These are phyloP conservation scores for Parastagonospora avenae DNA, from an alignment of 2,329 filamentous ascomycete genomes.

Conservation along the genomic window DNA sequence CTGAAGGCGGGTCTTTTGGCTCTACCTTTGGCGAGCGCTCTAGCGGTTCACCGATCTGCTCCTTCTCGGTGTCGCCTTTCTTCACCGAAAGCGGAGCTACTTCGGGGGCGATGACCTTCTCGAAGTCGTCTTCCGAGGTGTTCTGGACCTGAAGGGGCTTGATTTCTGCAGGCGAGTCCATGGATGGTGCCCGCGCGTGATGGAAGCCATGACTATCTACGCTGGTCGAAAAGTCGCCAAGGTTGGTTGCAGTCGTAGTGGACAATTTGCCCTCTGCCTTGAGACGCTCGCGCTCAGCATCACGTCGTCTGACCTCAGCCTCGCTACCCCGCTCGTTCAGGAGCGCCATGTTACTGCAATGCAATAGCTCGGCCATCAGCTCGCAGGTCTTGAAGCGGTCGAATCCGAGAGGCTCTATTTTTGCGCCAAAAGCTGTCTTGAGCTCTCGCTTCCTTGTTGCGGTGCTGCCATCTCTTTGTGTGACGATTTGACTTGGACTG, in stretches of 20 bases:
- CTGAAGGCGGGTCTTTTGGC: conserved; percentile 28
- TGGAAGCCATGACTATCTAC: conserved; percentile 59
- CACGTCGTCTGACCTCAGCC: conserved; percentile 78
- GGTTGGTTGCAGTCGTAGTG: conserved; percentile 62
- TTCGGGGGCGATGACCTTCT: conserved; percentile 76
- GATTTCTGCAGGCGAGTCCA: conserved; percentile 66
- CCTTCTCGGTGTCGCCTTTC: conserved; percentile 57
- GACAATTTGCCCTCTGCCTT: conserved; percentile 77
- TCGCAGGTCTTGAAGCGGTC: conserved; percentile 99
- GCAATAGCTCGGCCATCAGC: conserved; percentile 94
- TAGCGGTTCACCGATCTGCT: conserved; percentile 43
- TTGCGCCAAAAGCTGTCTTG: conserved; percentile 85
- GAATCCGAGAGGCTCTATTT: conserved; percentile 93
- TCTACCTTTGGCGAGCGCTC: conserved; percentile 53
- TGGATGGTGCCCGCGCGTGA: conserved; percentile 54
- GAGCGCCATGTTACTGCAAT: conserved; percentile 98
- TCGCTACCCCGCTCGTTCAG: conserved; percentile 92
- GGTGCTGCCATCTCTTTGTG: conserved; percentile 60
- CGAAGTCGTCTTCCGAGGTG: conserved; percentile 87
- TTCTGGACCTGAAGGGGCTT: conserved; percentile 79
- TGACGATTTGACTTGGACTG: conserved; percentile 66
- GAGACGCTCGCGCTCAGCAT: conserved; percentile 79
- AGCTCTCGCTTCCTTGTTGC: conserved; percentile 75
- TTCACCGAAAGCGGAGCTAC: conserved; percentile 71
- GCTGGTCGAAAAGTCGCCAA: conserved; percentile 56